phyloP scores from a whole-genome alignment of 2,329 filamentous ascomycete species.

The Trichophyton simii region DNA sequence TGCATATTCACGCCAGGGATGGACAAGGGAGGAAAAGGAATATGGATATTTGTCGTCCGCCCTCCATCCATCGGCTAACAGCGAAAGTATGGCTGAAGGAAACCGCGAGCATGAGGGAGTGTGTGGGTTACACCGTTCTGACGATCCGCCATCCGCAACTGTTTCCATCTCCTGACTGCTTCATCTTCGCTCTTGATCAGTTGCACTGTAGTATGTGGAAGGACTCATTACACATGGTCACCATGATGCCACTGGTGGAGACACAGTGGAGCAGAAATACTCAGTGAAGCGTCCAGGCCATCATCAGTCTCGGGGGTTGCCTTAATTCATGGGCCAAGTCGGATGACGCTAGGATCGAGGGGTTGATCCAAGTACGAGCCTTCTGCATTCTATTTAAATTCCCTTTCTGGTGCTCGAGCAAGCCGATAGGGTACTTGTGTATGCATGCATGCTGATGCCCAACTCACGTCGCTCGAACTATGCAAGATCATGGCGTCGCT shows the following conservation, averaged over 20 bases:
- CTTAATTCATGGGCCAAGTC: not conserved
- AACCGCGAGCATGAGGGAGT: constrained; percentile 46
- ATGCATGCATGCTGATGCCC: constrained; percentile 9
- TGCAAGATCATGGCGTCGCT: constrained; percentile 72
- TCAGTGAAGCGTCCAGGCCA: constrained; percentile 65
- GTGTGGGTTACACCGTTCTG: constrained; percentile 25
- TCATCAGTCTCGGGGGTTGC: constrained; percentile 38
- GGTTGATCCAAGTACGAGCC: constrained; percentile 50
- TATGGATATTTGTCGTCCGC: constrained; percentile 14
- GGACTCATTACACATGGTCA: constrained; percentile 76
- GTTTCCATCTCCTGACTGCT: constrained; percentile 76
- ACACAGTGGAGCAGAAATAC: constrained; percentile 57
- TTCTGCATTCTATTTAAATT: constrained; percentile 43
- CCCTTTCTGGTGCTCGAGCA: not conserved
- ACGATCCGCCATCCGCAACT: constrained; percentile 48
- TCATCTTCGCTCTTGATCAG: constrained; percentile 65
- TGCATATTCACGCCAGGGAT: not conserved
- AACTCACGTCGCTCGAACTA: constrained; percentile 1
- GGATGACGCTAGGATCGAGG: constrained; percentile 37
- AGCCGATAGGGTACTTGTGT: not conserved
- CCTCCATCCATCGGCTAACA: constrained; percentile 55
- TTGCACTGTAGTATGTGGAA: constrained; percentile 60
- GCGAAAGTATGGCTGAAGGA: constrained; percentile 61
- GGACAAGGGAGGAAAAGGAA: not conserved
- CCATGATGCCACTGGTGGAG: constrained; percentile 38